phyloP scores from a whole-genome alignment of 768 basidiomycete species.

The Leccinum subgranulosum region DNA sequence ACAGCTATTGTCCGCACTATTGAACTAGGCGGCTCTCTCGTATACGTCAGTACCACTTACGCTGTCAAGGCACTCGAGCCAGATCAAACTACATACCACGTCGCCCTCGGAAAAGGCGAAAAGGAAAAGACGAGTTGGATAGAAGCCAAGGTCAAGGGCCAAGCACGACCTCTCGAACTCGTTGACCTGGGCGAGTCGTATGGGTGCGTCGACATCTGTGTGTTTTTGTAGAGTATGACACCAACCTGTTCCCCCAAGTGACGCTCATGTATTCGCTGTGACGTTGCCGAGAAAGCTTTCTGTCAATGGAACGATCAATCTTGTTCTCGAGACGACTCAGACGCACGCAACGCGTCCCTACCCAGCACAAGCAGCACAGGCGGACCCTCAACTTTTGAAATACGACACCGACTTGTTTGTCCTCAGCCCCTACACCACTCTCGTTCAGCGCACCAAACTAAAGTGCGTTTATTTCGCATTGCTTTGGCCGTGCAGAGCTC shows the following conservation, averaged over 20 bases:
- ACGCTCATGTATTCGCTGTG: conserved; percentile 57
- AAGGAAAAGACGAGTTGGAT: conserved; percentile 69
- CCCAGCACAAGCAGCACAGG: conserved; percentile 70
- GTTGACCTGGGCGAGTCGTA: conserved; percentile 47
- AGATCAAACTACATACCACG: conserved; percentile 59
- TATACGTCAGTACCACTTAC: conserved; percentile 87
- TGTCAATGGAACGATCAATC: conserved; percentile 59
- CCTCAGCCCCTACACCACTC: conserved; percentile 77
- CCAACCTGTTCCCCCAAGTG: conserved; percentile 32
- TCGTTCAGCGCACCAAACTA: conserved; percentile 83
- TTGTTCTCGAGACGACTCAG: conserved; percentile 77
- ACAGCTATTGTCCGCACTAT: conserved; percentile 85
- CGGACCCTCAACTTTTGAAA: conserved; percentile 74
- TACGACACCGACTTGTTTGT: conserved; percentile 78
- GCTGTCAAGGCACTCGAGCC: conserved; percentile 71
- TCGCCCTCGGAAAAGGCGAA: conserved; percentile 64
- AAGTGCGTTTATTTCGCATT: conserved; percentile 48
- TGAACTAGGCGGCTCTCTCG: conserved; percentile 86
- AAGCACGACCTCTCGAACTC: conserved; percentile 48
- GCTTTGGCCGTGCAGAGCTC: neutral
- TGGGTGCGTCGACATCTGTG: conserved; percentile 42
- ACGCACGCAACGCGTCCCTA: conserved; percentile 76
- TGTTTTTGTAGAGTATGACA: conserved; percentile 9
- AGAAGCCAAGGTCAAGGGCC: conserved; percentile 78
- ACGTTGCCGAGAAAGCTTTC: conserved; percentile 58